Evolutionary conservation across 2,329 filamentous ascomycete genomes (phyloP).

Genomic region (Venturia pyrina): DNA sequence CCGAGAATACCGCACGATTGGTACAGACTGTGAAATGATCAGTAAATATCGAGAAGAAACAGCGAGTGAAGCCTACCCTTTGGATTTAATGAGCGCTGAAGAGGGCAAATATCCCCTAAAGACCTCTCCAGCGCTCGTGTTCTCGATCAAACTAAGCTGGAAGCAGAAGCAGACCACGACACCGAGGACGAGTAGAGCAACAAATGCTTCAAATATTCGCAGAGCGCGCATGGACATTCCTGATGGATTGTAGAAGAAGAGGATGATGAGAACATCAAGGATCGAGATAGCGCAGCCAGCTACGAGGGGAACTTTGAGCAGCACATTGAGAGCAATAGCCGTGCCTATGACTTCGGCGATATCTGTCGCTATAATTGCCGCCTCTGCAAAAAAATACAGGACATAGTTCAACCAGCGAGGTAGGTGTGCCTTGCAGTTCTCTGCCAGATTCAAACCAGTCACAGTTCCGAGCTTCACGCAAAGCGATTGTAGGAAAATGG

Average conservation of each 20-base stretch:
- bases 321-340: conserved; percentile 46
- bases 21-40: conserved; percentile 33
- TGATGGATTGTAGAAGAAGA: conserved; percentile 45
- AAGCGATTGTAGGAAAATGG: conserved; percentile 59
- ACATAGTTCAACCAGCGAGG: conserved; percentile 45
- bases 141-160: conserved; percentile 42
- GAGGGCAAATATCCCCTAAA: conserved; percentile 47
- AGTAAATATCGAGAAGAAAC: background rate
- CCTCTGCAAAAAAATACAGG: conserved; percentile 45
- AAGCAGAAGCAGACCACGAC: conserved; percentile 49
- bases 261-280: conserved; percentile 45
- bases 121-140: conserved; percentile 40
- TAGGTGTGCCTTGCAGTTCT: conserved; percentile 39
- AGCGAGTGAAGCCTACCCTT: conserved; percentile 32
- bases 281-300: conserved; percentile 48
- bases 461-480: conserved; percentile 48
- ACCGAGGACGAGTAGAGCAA: conserved; percentile 43
- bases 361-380: conserved; percentile 48
- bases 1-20: conserved; percentile 66
- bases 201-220: conserved; percentile 44
- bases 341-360: conserved; percentile 50
- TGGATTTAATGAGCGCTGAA: conserved; percentile 39
- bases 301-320: conserved; percentile 43
- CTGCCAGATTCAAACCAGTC: conserved; percentile 39
- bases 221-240: conserved; percentile 40